phyloP scores from a whole-genome alignment of 306 rosid genomes.

The Vigna hirtella region DNA sequence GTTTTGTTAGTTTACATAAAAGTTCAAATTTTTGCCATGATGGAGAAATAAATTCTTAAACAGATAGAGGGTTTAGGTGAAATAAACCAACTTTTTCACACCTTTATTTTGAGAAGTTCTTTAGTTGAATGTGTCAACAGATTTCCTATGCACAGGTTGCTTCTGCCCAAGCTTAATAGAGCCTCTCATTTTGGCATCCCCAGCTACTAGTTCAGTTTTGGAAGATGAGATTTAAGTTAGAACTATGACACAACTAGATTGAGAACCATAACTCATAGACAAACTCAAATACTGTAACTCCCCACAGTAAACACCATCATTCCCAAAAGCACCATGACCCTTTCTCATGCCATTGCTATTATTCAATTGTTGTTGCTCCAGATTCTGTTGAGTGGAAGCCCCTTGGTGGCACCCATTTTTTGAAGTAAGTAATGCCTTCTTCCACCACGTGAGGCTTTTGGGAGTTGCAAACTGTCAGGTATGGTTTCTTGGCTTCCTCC shows the following conservation, averaged over 20 bases:
- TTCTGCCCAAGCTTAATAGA: constrained; percentile 59
- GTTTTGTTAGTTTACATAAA: neutral
- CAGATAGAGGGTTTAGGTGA: constrained; percentile 14
- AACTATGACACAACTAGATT: constrained; percentile 77
- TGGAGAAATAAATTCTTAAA: neutral
- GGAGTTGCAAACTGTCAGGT: constrained; percentile 42
- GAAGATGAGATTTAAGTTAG: constrained; percentile 65
- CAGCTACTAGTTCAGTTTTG: constrained; percentile 36
- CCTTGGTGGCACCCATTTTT: constrained; percentile 55
- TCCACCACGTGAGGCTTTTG: constrained; percentile 51
- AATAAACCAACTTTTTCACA: constrained; percentile 69
- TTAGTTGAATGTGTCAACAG: constrained; percentile 87
- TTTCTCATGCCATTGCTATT: constrained; percentile 34
- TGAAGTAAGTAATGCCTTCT: constrained; percentile 45
- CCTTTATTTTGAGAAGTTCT: constrained; percentile 97
- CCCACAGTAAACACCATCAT: constrained; percentile 53
- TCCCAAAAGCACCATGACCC: constrained; percentile 48
- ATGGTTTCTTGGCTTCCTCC: constrained; percentile 53
- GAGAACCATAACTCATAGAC: constrained; percentile 88
- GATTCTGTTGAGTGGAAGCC: constrained; percentile 49
- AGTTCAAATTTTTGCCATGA: neutral
- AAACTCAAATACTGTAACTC: constrained; percentile 69
- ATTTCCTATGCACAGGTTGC: constrained; percentile 88
- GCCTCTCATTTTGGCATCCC: constrained; percentile 76
- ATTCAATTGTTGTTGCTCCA: constrained; percentile 60